Conservation (phyloP, 169 alveolate species). For the Cryptosporidium muris region DNA sequence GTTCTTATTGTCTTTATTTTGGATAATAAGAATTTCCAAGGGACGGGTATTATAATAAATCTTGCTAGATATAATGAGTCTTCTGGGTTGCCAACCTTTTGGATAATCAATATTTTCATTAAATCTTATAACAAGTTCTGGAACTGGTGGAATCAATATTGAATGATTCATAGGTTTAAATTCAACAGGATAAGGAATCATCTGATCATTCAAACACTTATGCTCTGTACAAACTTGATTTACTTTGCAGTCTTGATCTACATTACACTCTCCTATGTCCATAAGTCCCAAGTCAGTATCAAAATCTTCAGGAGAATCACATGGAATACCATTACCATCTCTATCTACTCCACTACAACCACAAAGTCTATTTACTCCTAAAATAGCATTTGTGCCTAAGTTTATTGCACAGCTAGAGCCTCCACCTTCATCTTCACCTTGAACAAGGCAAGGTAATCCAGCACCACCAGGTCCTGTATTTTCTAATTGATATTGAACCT, state of each 20-base stretch:
- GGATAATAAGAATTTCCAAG: slow-evolving; percentile 32
- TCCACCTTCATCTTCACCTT: slow-evolving; percentile 61
- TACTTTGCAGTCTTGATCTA: slow-evolving; percentile 66
- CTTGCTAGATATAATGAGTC: slow-evolving; percentile 44
- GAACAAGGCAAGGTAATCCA: slow-evolving; percentile 78
- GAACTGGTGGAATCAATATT: slow-evolving; percentile 74
- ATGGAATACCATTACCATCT: slow-evolving; percentile 72
- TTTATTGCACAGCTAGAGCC: slow-evolving; percentile 73
- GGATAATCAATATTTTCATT: slow-evolving; percentile 74
- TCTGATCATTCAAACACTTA: slow-evolving; percentile 74
- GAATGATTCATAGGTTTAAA: slow-evolving; percentile 72
- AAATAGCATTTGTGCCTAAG: slow-evolving; percentile 73
- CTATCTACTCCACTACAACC: slow-evolving; percentile 79
- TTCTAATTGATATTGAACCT: slow-evolving; percentile 59
- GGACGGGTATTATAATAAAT: slow-evolving; percentile 34
- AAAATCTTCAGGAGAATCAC: slow-evolving; percentile 76
- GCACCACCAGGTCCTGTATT: slow-evolving; percentile 68
- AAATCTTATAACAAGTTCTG: slow-evolving; percentile 67
- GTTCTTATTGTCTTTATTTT: slow-evolving; percentile 34
- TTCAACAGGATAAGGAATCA: slow-evolving; percentile 72
- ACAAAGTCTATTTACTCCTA: slow-evolving; percentile 77
- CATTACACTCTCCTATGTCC: slow-evolving; percentile 59
- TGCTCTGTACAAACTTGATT: slow-evolving; percentile 72
- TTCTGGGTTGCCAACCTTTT: slow-evolving; percentile 64
- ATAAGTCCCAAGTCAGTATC: slow-evolving; percentile 77